Evolutionary conservation across 2,329 filamentous ascomycete species (phyloP).

Genomic region (Diaporthe sp.): DNA sequence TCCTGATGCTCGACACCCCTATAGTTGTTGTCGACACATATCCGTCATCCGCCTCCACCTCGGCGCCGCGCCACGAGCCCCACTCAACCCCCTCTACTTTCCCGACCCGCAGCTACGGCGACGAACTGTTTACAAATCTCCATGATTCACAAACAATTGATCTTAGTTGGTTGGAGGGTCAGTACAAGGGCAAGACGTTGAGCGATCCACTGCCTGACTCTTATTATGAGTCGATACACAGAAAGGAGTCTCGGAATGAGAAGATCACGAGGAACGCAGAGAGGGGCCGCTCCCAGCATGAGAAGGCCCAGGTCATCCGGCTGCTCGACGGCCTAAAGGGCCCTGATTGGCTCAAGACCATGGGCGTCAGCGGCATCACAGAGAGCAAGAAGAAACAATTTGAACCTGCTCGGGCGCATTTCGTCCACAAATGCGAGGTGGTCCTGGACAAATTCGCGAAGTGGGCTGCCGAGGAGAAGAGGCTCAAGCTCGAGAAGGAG

Average conservation of each 20-base stretch:
- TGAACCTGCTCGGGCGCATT: constrained; percentile 86
- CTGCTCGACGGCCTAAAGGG: constrained; percentile 87
- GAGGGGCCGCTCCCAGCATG: constrained; percentile 75
- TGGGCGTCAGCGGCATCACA: constrained; percentile 89
- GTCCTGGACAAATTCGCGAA: constrained; percentile 89
- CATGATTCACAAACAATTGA: constrained; percentile 70
- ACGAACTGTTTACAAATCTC: constrained; percentile 69
- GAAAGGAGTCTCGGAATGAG: constrained; percentile 72
- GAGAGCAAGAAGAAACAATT: constrained; percentile 89
- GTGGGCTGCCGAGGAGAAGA: constrained; percentile 93
- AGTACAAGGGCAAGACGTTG: constrained; percentile 58
- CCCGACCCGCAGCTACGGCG: constrained; percentile 66
- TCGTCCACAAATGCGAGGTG: constrained; percentile 84
- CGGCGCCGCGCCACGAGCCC: constrained; percentile 40
- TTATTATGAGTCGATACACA: constrained; percentile 68
- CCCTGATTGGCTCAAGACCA: constrained; percentile 91
- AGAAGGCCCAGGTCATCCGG: constrained; percentile 74
- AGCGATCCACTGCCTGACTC: constrained; percentile 71
- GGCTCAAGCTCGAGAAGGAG: constrained; percentile 82
- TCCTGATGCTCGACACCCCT: constrained; percentile 79
- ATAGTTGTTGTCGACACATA: constrained; percentile 77
- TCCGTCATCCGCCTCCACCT: constrained; percentile 49
- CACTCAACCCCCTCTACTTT: constrained; percentile 48
- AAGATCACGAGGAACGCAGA: constrained; percentile 75
- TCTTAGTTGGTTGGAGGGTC: constrained; percentile 66